Evolutionary conservation across 345 rosid genomes (phyloP), one percentile per base, ranked within the genome.

Genomic region (Microcos paniculata): DNA sequence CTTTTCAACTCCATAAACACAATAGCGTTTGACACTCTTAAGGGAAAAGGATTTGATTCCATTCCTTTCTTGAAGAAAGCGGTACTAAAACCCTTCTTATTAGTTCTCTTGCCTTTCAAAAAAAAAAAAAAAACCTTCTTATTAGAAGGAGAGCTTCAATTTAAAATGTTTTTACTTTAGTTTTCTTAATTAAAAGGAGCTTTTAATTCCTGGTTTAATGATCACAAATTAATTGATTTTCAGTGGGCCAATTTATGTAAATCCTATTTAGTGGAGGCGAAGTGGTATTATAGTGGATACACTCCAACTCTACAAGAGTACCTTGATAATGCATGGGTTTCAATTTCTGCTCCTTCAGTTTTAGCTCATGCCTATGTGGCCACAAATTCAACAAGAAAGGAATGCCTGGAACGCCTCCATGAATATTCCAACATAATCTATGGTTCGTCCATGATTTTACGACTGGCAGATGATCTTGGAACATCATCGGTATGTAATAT

Each of bases 171-270:
- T n/a, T n/a, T n/a, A n/a, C n/a, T n/a, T n/a, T n/a, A n/a, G n/a
- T 7, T 35, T 35, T 3, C 2, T 35, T 35, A 3, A 2, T 5
- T 35, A 35, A 35, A 5, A 35, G 2, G 38, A 5, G 3, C 4
- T 35, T 35, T 0, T 35, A 35, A 3, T 35, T 35, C 6, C 0
- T 35, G 6, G 3, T 35, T 35, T 35, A 35, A n/a, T n/a, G n/a
- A 35, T 35, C 40, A 35, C 18, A 13, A 21, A 46, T 33, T 2
- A 13, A 8, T 3, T 0, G 11, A 62, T 6, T 0, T 63, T 4
- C 73, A 87, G 92, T 85, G 89, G 92, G 75, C 72, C 52, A 78
- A 82, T 74, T 1, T 81, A 56, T 84, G 82, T 46, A 59, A 48
- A 80, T 8, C 84, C 18, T 87, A 67, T 68, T 48, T 87, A 40